Evolutionary conservation across 805 yeast species (phyloP), one percentile per base, ranked within the genome.

Genomic region (Trichomonascus vanleenenianus): DNA sequence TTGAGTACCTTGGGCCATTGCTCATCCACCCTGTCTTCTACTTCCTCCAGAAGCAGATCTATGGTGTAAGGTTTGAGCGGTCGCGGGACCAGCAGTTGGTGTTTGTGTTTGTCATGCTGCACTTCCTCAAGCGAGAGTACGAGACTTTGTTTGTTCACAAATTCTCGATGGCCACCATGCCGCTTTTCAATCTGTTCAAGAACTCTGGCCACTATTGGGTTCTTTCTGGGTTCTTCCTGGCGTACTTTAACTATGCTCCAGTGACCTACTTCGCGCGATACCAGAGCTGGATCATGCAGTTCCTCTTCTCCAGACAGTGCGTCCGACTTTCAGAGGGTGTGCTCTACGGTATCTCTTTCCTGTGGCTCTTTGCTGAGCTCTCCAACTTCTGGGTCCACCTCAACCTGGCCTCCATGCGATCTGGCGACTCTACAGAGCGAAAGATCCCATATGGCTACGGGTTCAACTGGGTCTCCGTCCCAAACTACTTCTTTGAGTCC

Each of bases 171-270:
- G 80, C 86, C 20, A 93, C 98, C 11, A 93, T 93, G 98, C 98
- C 98, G 3, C 57, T 84, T 37, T 75, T 78, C 62, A 85, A 87
- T 65, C 66, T 93, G 48, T 85, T 91, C 74, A 87, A 89, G 67
- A 93, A 93, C 69, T 81, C 88, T 34, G 71, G 76, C 53, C 97
- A 93, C 64, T 93, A 93, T 67, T 91, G 97, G 97, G 63, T 85
- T n/a, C 69, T 91, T 53, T 83, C 88, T 45, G 97, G 97, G 7
- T 60, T 76, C 10, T 62, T 72, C 49, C 64, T 78, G 49, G 75
- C 79, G 2, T 67, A 65, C 51, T 79, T 76, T 53, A 62, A 72
- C 22, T 78, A 76, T 44, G 67, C 69, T 2, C 75, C 75, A 9
- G 49, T 53, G 12, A 54, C 66, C 43, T 61, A 58, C 53, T 51